Conservation (phyloP, 352 stramenopile species). For the Saprolegnia diclina region DNA sequence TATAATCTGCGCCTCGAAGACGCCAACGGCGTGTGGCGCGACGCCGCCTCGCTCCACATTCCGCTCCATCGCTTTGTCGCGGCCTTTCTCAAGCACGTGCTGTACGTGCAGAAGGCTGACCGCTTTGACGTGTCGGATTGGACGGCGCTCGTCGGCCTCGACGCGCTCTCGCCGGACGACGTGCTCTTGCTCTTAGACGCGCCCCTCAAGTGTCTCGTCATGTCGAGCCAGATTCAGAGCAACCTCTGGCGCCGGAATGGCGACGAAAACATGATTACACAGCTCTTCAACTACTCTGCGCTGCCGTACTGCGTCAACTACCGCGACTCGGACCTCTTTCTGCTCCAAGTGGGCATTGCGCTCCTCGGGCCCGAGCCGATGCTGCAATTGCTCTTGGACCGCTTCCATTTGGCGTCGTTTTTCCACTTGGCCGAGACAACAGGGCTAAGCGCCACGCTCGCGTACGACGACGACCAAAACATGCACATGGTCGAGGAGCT, state of each 20-base stretch:
- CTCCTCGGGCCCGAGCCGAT: slow-evolving; percentile 59
- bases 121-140: background rate
- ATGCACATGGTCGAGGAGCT: slow-evolving; percentile 81
- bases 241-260: slow-evolving; percentile 83
- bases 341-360: slow-evolving; percentile 67
- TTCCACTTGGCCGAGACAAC: slow-evolving; percentile 35
- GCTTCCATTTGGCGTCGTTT: slow-evolving; percentile 66
- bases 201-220: slow-evolving; percentile 73
- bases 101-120: slow-evolving; percentile 16
- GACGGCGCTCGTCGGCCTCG: slow-evolving; percentile 44
- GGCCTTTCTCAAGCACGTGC: slow-evolving; percentile 32
- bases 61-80: slow-evolving; percentile 77
- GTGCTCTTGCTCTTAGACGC: slow-evolving; percentile 67
- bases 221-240: slow-evolving; percentile 83
- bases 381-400: slow-evolving; percentile 65
- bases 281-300: slow-evolving; percentile 87
- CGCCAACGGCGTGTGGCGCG: slow-evolving; percentile 48
- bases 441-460: background rate
- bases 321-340: slow-evolving; percentile 69
- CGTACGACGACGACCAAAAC: slow-evolving; percentile 51
- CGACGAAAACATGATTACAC: slow-evolving; percentile 85
- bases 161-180: slow-evolving; percentile 39
- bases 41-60: slow-evolving; percentile 69
- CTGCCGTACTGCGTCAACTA: slow-evolving; percentile 84
- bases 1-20: slow-evolving; percentile 31